Evolutionary conservation across 805 yeast species (phyloP), one percentile per base, ranked within the genome.

Genomic region (Gaillardinia entomophila): DNA sequence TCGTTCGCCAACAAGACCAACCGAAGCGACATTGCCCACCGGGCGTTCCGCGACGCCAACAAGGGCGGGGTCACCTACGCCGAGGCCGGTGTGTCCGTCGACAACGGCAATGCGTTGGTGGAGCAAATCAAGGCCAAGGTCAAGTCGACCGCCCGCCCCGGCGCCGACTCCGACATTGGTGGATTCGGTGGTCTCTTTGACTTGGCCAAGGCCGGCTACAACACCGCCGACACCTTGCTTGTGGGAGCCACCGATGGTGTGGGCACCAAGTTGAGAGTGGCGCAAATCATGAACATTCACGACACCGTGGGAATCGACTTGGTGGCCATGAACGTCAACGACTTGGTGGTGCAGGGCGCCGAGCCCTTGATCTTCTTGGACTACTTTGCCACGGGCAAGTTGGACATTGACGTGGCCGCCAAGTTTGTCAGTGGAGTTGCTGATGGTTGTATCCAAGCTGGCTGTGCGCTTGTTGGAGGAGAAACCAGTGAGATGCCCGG

Each of bases 401-500:
- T 92, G 39, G 96, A 89, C 48, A 77, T 89, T 41, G 63, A 73
- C 36, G 72, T 86, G 27, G 96, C 97, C 5, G 80, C 92, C 16
- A 80, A 77, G 45, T 92, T 92, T 48, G 97, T 92, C 24, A 68
- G 75, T 40, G 97, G 98, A 62, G 98, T 92, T 42, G 97, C 96
- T 30, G 84, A 84, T 42, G 99, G 98, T 36, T 92, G 99, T 69
- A 79, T 81, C 43, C 76, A 78, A 44, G 84, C 97, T 22, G 96
- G 96, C 8, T 90, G 98, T 73, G 98, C 99, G 4, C 71, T 92
- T 37, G 96, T 92, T 33, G 99, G 99, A 35, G 99, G 99, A 45
- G 99, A 92, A 64, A 92, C 99, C 24, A 83, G 95, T 34, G 99
- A 92, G 70, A 92, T 92, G 99, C 99, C 99, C 17, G 98, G 98